A percentile compares a stretch with the other conserved stretches of the same genome.
These are phyloP conservation scores for Penicillium longicatenatum DNA, from an alignment of 495 filamentous ascomycete genomes.

Conservation along the genomic window DNA sequence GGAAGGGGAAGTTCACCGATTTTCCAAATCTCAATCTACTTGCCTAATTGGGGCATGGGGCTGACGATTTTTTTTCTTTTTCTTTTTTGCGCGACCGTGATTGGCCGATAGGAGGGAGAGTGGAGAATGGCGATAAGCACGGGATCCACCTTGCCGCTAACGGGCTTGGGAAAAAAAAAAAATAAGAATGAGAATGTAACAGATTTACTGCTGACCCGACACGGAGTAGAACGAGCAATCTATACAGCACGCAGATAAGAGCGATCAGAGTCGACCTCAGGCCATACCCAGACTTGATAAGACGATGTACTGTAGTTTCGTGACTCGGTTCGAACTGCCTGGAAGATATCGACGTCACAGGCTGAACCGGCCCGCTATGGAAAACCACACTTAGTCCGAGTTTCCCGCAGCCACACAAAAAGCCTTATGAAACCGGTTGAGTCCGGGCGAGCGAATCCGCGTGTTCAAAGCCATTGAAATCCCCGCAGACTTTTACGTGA, in stretches of 20 bases:
- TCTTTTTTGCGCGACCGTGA: background rate
- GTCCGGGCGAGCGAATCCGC: no score
- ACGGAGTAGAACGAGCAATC: no score
- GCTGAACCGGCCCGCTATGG: background rate
- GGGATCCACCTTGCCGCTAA: background rate
- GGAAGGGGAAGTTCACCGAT: background rate
- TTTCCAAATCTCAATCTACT: conserved; percentile 5
- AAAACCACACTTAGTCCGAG: background rate
- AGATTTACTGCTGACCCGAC: no score
- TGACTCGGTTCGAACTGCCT: no score
- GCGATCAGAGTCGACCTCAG: no score
- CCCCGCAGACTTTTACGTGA: background rate
- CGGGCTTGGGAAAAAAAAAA: background rate
- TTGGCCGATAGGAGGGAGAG: background rate
- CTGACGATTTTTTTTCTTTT: background rate
- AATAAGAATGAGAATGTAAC: no score
- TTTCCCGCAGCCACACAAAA: conserved; percentile 1
- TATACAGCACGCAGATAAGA: no score
- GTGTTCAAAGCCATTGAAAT: background rate
- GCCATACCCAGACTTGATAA: no score
- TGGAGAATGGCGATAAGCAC: background rate
- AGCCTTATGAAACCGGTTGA: background rate
- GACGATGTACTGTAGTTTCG: no score
- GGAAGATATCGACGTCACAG: no score
- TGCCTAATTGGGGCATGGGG: background rate